Percentiles rank a stretch among this genome's conserved stretches.
Conservation (phyloP, 345 rosid genomes). For the Corchorus capsularis region DNA sequence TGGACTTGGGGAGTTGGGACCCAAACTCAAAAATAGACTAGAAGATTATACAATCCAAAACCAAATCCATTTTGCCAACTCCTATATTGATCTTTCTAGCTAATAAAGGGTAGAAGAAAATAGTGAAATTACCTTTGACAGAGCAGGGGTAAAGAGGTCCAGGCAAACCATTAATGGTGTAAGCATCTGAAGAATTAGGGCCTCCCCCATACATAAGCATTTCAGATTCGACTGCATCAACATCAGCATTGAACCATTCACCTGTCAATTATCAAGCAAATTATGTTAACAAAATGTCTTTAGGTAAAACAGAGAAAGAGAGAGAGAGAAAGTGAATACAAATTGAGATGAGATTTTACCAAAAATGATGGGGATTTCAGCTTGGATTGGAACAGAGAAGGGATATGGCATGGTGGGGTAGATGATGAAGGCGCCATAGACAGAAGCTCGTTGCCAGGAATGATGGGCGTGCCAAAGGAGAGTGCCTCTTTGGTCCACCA, state of each 20-base stretch:
- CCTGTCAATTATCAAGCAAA: conserved; percentile 40
- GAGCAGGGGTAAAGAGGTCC: conserved; percentile 76
- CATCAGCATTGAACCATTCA: conserved; percentile 72
- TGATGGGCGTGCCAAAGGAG: conserved; percentile 96
- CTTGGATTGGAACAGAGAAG: conserved; percentile 52
- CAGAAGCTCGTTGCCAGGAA: conserved; percentile 91
- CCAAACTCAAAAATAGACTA: too few species aligned
- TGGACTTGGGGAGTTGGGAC: too few species aligned
- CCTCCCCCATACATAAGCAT: conserved; percentile 53
- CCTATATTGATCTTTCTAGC: too few species aligned
- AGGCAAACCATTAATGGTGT: conserved; percentile 68
- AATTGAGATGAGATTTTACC: too few species aligned
- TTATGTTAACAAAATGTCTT: too few species aligned
- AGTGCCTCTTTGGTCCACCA: conserved; percentile 82
- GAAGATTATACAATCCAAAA: too few species aligned
- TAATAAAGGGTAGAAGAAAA: too few species aligned
- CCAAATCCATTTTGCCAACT: too few species aligned
- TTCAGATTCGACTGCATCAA: conserved; percentile 45
- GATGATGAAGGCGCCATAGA: conserved; percentile 81
- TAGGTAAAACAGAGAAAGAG: too few species aligned
- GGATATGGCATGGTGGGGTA: conserved; percentile 77
- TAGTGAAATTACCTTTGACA: conserved; percentile 39
- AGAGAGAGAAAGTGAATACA: too few species aligned
- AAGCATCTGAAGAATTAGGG: conserved; percentile 51
- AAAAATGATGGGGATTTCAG: conserved; percentile 62